Evolutionary conservation across 2,329 filamentous ascomycete genomes (phyloP).

Genomic region (Aspergillus intermedius): DNA sequence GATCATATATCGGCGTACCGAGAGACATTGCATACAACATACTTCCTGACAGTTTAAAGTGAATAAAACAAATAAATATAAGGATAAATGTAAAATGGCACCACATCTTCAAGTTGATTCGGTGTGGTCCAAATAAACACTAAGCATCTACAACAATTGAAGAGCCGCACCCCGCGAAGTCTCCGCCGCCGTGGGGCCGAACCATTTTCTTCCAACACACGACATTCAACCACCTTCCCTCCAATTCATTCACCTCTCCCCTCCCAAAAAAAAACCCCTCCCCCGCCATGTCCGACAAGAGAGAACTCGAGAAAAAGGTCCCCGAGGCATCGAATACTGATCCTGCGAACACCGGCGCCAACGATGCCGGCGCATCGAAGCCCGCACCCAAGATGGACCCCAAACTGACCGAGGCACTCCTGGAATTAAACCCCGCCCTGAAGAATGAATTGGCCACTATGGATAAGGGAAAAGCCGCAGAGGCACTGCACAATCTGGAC

Average conservation of each 20-base stretch:
- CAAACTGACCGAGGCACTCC: slow-evolving; percentile 33
- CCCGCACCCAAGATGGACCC: slow-evolving; percentile 27
- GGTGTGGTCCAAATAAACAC: too few species aligned
- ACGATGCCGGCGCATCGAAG: slow-evolving; percentile 20
- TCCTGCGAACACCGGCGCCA: slow-evolving; percentile 6
- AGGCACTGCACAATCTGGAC: slow-evolving; percentile 46
- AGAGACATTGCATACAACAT: too few species aligned
- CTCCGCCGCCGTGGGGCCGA: slow-evolving; percentile 21
- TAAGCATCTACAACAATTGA: background rate
- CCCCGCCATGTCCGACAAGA: slow-evolving; percentile 30
- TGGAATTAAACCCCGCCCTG: slow-evolving; percentile 55
- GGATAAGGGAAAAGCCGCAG: slow-evolving; percentile 52
- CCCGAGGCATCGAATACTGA: slow-evolving; percentile 9
- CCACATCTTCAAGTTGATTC: too few species aligned
- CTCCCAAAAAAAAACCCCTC: slow-evolving; percentile 4
- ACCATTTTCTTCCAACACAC: slow-evolving; percentile 1
- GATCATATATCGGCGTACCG: too few species aligned
- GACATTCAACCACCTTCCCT: slow-evolving; percentile 7
- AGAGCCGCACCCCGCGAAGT: background rate
- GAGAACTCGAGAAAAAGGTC: slow-evolving; percentile 28
- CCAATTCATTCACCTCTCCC: slow-evolving; percentile 1
- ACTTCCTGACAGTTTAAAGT: too few species aligned
- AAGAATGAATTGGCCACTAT: slow-evolving; percentile 67
- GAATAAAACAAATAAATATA: too few species aligned
- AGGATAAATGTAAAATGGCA: too few species aligned